Percentiles rank a stretch among this genome's conserved stretches.
These are phyloP conservation scores for Paraphoma chrysanthemicola DNA, from an alignment of 2,329 filamentous ascomycete species.

Conservation along the genomic window DNA sequence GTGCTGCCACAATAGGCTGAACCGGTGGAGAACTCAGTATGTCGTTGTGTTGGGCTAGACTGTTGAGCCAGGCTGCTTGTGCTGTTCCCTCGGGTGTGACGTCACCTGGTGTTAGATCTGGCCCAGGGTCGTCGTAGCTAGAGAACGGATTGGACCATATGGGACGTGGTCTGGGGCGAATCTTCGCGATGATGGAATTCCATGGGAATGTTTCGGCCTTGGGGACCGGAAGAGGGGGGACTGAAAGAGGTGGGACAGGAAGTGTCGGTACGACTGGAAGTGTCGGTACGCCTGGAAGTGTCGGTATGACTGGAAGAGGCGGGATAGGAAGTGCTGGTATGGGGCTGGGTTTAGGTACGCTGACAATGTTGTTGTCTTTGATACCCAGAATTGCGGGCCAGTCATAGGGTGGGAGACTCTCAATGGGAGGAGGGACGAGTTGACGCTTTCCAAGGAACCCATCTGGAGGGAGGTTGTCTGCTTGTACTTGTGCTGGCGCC, in stretches of 20 bases:
- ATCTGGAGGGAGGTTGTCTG: background rate
- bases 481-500: background rate
- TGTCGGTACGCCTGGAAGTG: too few species aligned
- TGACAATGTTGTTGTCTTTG: background rate
- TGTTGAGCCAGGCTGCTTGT: background rate
- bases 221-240: too few species aligned
- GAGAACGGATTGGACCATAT: background rate
- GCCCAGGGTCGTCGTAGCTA: too few species aligned
- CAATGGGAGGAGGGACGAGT: background rate
- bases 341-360: background rate
- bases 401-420: background rate
- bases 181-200: too few species aligned
- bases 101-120: background rate
- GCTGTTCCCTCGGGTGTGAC: background rate
- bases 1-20: too few species aligned
- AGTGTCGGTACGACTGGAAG: too few species aligned
- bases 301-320: too few species aligned
- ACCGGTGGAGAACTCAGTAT: too few species aligned
- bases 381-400: background rate
- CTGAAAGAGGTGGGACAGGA: too few species aligned
- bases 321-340: too few species aligned
- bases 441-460: background rate
- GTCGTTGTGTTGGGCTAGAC: background rate
- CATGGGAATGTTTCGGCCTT: too few species aligned
- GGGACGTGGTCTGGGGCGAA: background rate